A percentile compares a stretch with the other conserved stretches of the same genome.
Evolutionary conservation across 225 moss, liverwort and hornwort species (phyloP).

Genomic region (Lunularia cruciata): DNA sequence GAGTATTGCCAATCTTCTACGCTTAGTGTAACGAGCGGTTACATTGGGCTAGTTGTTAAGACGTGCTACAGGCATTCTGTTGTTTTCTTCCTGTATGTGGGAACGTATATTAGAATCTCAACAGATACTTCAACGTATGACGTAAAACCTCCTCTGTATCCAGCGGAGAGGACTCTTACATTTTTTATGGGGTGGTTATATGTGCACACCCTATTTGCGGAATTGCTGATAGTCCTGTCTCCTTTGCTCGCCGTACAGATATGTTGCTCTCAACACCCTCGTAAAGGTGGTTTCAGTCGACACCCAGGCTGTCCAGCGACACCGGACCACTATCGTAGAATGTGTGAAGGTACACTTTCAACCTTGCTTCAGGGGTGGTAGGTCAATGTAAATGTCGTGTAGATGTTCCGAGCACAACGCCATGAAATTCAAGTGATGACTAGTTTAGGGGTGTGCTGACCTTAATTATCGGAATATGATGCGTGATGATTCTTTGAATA

Average conservation of each 20-base stretch:
- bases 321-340: conserved; percentile 74
- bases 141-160: not conserved
- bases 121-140: not conserved
- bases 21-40: no score
- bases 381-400: not conserved
- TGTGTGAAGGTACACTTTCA: conserved; percentile 70
- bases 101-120: not conserved
- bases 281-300: conserved; percentile 84
- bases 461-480: no score
- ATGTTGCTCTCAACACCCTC: conserved; percentile 92
- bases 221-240: not conserved
- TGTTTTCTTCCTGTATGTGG: not conserved
- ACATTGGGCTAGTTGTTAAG: no score
- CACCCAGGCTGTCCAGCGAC: conserved; percentile 91
- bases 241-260: conserved; percentile 44
- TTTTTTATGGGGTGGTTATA: not conserved
- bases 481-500: no score
- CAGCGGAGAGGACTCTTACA: not conserved
- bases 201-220: not conserved
- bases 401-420: no score
- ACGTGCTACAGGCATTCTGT: no score
- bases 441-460: no score
- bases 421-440: no score
- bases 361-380: not conserved
- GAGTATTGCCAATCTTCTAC: no score